These are phyloP conservation scores for Goffeauzyma gilvescens DNA, from an alignment of 768 basidiomycete genomes.

Conservation along the genomic window DNA sequence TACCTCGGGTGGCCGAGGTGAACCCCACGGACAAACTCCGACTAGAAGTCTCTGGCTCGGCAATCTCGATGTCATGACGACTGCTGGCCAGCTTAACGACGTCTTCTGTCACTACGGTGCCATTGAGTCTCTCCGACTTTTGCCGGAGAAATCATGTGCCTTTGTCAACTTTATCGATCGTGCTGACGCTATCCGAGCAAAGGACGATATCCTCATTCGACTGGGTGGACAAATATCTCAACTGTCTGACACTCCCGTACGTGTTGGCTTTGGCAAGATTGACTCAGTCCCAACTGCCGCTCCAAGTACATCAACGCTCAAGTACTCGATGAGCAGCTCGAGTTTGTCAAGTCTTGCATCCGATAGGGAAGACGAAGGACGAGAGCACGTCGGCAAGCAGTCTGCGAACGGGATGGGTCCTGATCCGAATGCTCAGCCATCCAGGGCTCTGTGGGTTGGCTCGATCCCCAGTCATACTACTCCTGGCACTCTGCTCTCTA, in stretches of 20 bases:
- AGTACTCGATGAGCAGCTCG: constrained; percentile 9
- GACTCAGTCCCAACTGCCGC: constrained; percentile 65
- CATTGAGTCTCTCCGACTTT: constrained; percentile 79
- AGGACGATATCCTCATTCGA: constrained; percentile 90
- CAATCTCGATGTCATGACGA: constrained; percentile 83
- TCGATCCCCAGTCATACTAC: constrained; percentile 90
- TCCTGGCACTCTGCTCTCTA: constrained; percentile 78
- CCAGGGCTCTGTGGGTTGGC: constrained; percentile 91
- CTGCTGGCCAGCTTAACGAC: constrained; percentile 80
- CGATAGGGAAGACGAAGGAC: constrained; percentile 1
- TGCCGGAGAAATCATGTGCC: constrained; percentile 99
- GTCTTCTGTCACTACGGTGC: constrained; percentile 94
- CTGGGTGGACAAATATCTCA: constrained; percentile 63
- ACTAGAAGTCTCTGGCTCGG: constrained; percentile 97
- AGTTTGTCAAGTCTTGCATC: constrained; percentile 10
- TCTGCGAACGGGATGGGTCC: constrained; percentile 49
- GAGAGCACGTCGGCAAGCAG: neutral
- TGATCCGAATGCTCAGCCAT: constrained; percentile 75
- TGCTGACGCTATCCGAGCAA: constrained; percentile 85
- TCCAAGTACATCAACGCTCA: constrained; percentile 6
- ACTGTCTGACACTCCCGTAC: constrained; percentile 84
- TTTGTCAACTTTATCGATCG: constrained; percentile 98
- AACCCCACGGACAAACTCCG: constrained; percentile 48
- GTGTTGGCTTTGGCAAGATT: constrained; percentile 95
- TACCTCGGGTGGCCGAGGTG: constrained; percentile 41